Percentiles rank a stretch among this genome's conserved stretches.
phyloP scores from a whole-genome alignment of 805 yeast species.

The Candida insectorum region DNA sequence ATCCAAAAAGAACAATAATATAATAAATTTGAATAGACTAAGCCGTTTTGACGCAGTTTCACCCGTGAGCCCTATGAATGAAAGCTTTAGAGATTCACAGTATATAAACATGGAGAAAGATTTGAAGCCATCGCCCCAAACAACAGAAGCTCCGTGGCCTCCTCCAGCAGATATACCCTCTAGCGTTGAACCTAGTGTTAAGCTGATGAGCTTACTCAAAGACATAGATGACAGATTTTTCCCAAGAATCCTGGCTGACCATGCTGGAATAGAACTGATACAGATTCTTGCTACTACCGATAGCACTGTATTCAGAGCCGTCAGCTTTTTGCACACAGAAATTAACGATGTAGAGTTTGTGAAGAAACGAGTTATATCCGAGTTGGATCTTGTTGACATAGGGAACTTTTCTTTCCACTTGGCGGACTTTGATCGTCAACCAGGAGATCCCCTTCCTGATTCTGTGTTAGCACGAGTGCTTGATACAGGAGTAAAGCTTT shows the following conservation, averaged over 20 bases:
- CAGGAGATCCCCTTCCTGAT: constrained; percentile 54
- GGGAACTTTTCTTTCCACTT: constrained; percentile 46
- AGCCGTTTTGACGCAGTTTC: constrained; percentile 30
- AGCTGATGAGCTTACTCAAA: constrained; percentile 1
- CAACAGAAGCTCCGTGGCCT: too few relatives aligned
- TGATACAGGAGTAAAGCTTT: constrained; percentile 31
- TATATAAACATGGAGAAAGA: constrained; percentile 11
- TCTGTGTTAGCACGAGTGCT: constrained; percentile 35
- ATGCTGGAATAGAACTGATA: neutral
- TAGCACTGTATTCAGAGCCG: constrained; percentile 41
- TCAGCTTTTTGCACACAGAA: too few relatives aligned
- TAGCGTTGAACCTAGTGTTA: constrained; percentile 3
- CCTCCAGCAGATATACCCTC: constrained; percentile 4
- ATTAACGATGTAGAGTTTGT: constrained; percentile 26
- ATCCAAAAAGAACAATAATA: too few relatives aligned
- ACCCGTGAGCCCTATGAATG: constrained; percentile 12
- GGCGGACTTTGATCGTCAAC: constrained; percentile 63
- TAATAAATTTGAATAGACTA: too few relatives aligned
- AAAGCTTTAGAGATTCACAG: constrained; percentile 8
- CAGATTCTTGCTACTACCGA: constrained; percentile 62
- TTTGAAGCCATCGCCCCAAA: too few relatives aligned
- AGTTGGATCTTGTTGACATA: constrained; percentile 31
- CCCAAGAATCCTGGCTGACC: constrained; percentile 16
- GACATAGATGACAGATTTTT: constrained; percentile 21
- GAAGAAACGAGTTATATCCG: constrained; percentile 36